A percentile compares a stretch with the other conserved stretches of the same genome.
Evolutionary conservation across 2,329 filamentous ascomycete species (phyloP).

Genomic region (Colletotrichum gloeosporioides): DNA sequence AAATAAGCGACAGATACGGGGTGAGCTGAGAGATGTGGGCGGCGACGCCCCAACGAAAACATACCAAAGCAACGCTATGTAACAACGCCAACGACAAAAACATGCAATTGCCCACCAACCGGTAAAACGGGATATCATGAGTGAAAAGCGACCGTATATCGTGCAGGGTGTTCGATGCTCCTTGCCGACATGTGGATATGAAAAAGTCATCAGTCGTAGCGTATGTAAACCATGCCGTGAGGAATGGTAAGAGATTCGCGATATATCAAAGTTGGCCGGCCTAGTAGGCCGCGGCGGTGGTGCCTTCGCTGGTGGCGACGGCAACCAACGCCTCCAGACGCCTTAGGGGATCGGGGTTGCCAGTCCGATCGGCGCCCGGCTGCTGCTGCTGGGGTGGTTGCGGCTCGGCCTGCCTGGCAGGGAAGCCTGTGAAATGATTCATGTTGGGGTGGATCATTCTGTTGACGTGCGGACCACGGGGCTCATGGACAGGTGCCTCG

Average conservation of each 20-base stretch:
- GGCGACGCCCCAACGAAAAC: neutral
- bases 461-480: slow-evolving; percentile 52
- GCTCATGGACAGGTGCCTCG: slow-evolving; percentile 32
- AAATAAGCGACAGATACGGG: neutral
- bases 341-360: slow-evolving; percentile 37
- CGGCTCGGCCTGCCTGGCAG: slow-evolving; percentile 36
- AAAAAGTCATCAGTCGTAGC: slow-evolving; percentile 17
- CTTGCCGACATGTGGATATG: neutral
- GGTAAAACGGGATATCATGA: slow-evolving; percentile 14
- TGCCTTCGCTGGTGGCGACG: slow-evolving; percentile 49
- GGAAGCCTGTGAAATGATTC: slow-evolving; percentile 56
- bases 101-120: slow-evolving; percentile 2
- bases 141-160: slow-evolving; percentile 10
- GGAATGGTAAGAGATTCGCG: neutral
- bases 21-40: neutral
- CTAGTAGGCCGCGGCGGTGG: slow-evolving; percentile 46
- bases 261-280: neutral
- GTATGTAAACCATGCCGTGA: neutral
- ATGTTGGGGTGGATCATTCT: slow-evolving; percentile 65
- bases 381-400: slow-evolving; percentile 24
- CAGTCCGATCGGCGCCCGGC: slow-evolving; percentile 29
- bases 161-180: neutral
- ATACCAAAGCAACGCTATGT: slow-evolving; percentile 17
- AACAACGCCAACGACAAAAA: slow-evolving; percentile 3
- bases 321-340: slow-evolving; percentile 49